phyloP scores from a whole-genome alignment of 257 asterid genomes.

The Handroanthus guayacan region DNA sequence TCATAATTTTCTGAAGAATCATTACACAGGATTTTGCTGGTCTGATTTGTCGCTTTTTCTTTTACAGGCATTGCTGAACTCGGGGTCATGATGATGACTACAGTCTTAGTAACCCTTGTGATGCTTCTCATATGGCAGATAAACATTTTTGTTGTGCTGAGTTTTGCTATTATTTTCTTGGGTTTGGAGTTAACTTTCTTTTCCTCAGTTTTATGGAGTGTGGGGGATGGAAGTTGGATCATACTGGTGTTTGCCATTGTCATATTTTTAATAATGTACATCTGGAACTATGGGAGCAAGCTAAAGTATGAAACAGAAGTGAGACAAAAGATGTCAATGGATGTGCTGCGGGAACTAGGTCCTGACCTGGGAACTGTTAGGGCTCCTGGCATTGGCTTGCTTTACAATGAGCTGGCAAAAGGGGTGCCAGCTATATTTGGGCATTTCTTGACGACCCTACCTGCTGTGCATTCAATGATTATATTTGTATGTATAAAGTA shows the following conservation, averaged over 20 bases:
- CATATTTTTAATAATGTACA: slow-evolving; percentile 78
- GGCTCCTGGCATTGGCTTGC: slow-evolving; percentile 96
- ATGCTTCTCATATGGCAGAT: slow-evolving; percentile 99
- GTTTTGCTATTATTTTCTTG: slow-evolving; percentile 71
- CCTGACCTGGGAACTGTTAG: slow-evolving; percentile 87
- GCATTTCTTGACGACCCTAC: slow-evolving; percentile 88
- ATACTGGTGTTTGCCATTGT: slow-evolving; percentile 82
- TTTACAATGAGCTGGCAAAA: slow-evolving; percentile 92
- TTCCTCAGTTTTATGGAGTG: slow-evolving; percentile 89
- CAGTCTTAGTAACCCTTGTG: slow-evolving; percentile 83
- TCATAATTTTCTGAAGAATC: slow-evolving; percentile 3
- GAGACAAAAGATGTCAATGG: slow-evolving; percentile 85
- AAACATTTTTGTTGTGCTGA: slow-evolving; percentile 70
- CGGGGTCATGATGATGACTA: slow-evolving; percentile 97
- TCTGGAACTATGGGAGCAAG: slow-evolving; percentile 97
- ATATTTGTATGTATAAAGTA: slow-evolving; percentile 92
- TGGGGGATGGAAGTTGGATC: slow-evolving; percentile 98
- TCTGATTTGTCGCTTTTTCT: slow-evolving; percentile 41
- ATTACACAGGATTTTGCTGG: slow-evolving; percentile 21
- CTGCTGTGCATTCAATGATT: slow-evolving; percentile 97
- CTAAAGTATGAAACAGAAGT: slow-evolving; percentile 94
- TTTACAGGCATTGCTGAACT: slow-evolving; percentile 91
- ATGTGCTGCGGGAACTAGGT: slow-evolving; percentile 80
- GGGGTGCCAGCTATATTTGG: slow-evolving; percentile 95
- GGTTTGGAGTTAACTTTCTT: slow-evolving; percentile 85